Conservation (phyloP, 2,329 filamentous ascomycete species). For the Sporothrix euskadiensis region DNA sequence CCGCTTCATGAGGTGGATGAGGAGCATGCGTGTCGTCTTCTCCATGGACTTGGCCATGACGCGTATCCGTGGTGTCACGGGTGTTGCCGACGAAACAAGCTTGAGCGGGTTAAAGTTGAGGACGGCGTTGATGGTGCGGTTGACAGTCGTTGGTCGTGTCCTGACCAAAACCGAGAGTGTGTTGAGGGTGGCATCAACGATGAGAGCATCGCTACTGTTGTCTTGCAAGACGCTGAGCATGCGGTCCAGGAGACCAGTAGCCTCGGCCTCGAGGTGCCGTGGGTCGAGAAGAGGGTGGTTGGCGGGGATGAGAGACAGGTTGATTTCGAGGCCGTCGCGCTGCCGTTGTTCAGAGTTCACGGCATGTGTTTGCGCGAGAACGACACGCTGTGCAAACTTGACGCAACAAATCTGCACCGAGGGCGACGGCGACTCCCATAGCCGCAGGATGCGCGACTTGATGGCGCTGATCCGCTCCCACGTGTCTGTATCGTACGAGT, state of each 20-base stretch:
- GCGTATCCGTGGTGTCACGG: conserved; percentile 74
- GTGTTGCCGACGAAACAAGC: conserved; percentile 59
- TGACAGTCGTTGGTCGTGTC: conserved; percentile 75
- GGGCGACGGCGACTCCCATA: conserved; percentile 78
- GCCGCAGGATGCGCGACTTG: conserved; percentile 81
- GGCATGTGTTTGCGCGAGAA: conserved; percentile 88
- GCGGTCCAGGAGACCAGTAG: conserved; percentile 84
- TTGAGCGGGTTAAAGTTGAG: conserved; percentile 91
- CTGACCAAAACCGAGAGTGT: conserved; percentile 80
- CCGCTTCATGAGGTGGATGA: conserved; percentile 79
- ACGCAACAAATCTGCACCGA: conserved; percentile 90
- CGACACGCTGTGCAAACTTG: conserved; percentile 93
- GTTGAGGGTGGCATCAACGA: conserved; percentile 50
- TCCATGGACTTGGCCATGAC: conserved; percentile 92
- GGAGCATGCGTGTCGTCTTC: conserved; percentile 80
- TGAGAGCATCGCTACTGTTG: conserved; percentile 67
- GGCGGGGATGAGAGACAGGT: conserved; percentile 78
- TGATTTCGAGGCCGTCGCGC: conserved; percentile 78
- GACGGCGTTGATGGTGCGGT: conserved; percentile 80
- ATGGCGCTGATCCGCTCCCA: conserved; percentile 90
- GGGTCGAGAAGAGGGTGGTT: conserved; percentile 79
- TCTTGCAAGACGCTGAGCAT: conserved; percentile 85
- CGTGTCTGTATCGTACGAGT: conserved; percentile 74
- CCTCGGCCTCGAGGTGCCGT: conserved; percentile 85
- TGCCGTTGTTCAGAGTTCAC: conserved; percentile 74